phyloP scores from a whole-genome alignment of 2,329 filamentous ascomycete species.

The Penicillium sp. region DNA sequence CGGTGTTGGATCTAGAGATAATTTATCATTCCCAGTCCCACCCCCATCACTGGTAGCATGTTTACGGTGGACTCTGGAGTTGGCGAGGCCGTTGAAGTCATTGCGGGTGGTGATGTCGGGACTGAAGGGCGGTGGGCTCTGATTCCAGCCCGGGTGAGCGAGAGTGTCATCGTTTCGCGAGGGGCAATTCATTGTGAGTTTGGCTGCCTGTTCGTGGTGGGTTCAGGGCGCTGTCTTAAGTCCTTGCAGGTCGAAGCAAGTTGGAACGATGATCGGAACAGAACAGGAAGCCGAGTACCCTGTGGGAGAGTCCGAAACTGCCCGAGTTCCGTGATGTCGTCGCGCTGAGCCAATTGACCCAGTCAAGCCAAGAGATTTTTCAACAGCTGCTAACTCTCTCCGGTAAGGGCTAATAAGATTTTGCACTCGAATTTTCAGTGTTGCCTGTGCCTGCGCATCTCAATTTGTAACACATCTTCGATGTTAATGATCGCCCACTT shows the following conservation, averaged over 20 bases:
- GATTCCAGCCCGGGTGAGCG: conserved; percentile 55
- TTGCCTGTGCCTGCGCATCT: not conserved
- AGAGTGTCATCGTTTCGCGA: conserved; percentile 56
- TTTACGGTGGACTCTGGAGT: conserved; percentile 50
- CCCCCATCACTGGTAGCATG: conserved; percentile 26
- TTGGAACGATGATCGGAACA: conserved; percentile 1
- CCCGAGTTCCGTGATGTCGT: conserved; percentile 18
- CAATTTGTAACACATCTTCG: not conserved
- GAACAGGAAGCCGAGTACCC: conserved; percentile 4
- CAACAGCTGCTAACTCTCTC: not conserved
- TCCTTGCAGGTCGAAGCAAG: conserved; percentile 7
- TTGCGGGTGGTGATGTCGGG: conserved; percentile 59
- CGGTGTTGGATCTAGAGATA: conserved; percentile 20
- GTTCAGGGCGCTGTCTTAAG: not conserved
- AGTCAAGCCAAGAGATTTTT: not conserved
- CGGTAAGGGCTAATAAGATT: not conserved
- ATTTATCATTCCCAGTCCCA: conserved; percentile 21
- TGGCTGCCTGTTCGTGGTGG: not conserved
- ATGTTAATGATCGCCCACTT: not conserved
- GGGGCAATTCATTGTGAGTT: conserved; percentile 58
- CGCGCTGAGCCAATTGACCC: not conserved
- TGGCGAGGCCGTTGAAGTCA: conserved; percentile 59
- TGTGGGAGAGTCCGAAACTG: conserved; percentile 20
- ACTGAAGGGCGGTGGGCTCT: conserved; percentile 55
- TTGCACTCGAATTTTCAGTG: not conserved